Evolutionary conservation across 2,329 filamentous ascomycete species (phyloP).

Genomic region (Alternaria ventricosa): DNA sequence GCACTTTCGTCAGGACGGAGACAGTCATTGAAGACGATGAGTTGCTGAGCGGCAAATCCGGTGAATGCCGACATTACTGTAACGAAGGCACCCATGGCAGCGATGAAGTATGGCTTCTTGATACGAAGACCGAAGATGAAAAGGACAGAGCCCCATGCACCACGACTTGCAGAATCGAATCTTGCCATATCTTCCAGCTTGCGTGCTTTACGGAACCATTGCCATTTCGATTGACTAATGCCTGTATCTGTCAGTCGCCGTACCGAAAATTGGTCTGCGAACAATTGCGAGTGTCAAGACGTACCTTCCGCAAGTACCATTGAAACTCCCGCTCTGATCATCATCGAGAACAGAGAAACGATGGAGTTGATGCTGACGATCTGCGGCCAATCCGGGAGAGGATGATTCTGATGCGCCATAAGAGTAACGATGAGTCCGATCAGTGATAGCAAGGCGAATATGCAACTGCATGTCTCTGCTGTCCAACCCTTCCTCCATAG

Average conservation of each 20-base stretch:
- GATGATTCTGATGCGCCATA: slow-evolving; percentile 5
- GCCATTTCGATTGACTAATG: slow-evolving; percentile 23
- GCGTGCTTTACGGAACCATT: slow-evolving; percentile 9
- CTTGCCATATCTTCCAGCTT: slow-evolving; percentile 11
- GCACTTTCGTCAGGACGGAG: neutral
- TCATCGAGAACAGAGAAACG: slow-evolving; percentile 13
- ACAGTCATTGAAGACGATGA: slow-evolving; percentile 11
- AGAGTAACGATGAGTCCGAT: slow-evolving; percentile 10
- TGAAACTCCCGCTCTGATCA: slow-evolving; percentile 10
- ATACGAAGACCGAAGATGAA: slow-evolving; percentile 4
- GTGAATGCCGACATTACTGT: slow-evolving; percentile 10
- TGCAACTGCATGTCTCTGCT: slow-evolving; percentile 7
- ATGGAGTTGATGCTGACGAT: slow-evolving; percentile 16
- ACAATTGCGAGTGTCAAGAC: neutral
- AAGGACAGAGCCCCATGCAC: slow-evolving; percentile 13
- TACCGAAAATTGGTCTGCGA: neutral
- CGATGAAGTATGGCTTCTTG: slow-evolving; percentile 7
- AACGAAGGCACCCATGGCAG: slow-evolving; percentile 8
- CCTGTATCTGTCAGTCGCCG: neutral
- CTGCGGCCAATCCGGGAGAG: slow-evolving; percentile 16
- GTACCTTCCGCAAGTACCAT: slow-evolving; percentile 18
- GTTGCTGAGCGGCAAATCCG: slow-evolving; percentile 14
- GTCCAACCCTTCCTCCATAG: slow-evolving; percentile 11
- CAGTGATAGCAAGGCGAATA: slow-evolving; percentile 9
- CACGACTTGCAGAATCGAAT: slow-evolving; percentile 17